Evolutionary conservation across 2,329 filamentous ascomycete genomes (phyloP).

Genomic region (Sporothrix protearum): DNA sequence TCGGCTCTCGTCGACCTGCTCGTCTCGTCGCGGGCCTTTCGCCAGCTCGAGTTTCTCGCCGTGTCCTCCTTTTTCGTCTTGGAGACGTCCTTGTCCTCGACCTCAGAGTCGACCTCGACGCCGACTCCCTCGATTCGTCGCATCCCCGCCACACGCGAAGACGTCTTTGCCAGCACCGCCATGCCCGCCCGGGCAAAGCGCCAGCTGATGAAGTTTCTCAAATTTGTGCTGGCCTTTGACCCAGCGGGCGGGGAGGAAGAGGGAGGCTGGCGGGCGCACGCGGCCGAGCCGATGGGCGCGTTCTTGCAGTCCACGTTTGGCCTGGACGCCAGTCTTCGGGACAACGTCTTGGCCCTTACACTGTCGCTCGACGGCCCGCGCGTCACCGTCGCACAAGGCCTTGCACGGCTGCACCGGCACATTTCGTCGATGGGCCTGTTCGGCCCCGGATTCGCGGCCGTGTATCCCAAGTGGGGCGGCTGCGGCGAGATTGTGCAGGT

Average conservation of each 20-base stretch:
- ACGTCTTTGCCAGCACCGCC: constrained; percentile 75
- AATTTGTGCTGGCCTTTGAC: constrained; percentile 71
- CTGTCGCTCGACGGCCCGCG: constrained; percentile 62
- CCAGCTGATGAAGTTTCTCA: constrained; percentile 86
- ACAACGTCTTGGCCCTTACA: constrained; percentile 63
- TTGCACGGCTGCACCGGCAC: constrained; percentile 73
- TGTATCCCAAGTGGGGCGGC: constrained; percentile 91
- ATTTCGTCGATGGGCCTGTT: constrained; percentile 83
- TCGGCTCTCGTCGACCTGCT: constrained; percentile 74
- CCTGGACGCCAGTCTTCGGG: constrained; percentile 64
- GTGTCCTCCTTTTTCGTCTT: constrained; percentile 91
- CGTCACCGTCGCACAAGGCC: constrained; percentile 60
- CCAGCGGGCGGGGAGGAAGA: constrained; percentile 34
- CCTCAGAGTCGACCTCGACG: too few relatives aligned
- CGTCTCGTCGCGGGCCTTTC: constrained; percentile 83
- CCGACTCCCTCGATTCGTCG: constrained; percentile 50
- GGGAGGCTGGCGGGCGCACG: constrained; percentile 55
- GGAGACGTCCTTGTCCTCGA: constrained; percentile 33
- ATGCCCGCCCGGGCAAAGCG: constrained; percentile 81
- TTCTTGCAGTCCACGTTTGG: constrained; percentile 63
- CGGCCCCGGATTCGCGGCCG: constrained; percentile 81
- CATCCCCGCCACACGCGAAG: constrained; percentile 85
- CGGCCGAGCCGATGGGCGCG: constrained; percentile 49
- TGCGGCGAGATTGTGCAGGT: constrained; percentile 87
- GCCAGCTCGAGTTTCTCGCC: constrained; percentile 88